Evolutionary conservation across 192 early-diverging fungal genomes (phyloP).

Genomic region (Neocallimastix lanati): DNA sequence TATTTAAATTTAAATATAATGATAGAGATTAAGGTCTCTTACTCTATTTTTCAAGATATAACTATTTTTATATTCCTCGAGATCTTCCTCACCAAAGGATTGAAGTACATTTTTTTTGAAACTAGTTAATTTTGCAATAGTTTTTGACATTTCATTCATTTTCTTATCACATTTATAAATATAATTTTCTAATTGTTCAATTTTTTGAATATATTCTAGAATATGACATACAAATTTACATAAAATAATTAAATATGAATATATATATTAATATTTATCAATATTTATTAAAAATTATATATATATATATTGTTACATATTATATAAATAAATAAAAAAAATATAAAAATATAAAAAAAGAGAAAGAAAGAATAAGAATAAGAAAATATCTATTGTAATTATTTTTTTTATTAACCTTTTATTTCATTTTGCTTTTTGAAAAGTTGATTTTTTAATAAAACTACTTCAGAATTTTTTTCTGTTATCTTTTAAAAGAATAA

Average conservation of each 20-base stretch:
- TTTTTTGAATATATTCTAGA: not conserved
- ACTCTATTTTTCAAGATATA: not conserved
- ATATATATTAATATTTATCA: too few relatives aligned
- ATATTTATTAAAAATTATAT: too few relatives aligned
- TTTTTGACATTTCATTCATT: not conserved
- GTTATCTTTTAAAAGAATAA: not conserved
- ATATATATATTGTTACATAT: too few relatives aligned
- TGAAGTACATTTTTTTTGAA: not conserved
- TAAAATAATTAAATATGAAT: too few relatives aligned
- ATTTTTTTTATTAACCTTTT: not conserved
- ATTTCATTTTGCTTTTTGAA: not conserved
- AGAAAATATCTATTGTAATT: too few relatives aligned
- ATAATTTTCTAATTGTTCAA: not conserved
- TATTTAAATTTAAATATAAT: too few relatives aligned
- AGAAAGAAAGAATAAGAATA: too few relatives aligned
- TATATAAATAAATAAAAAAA: too few relatives aligned
- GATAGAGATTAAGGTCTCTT: too few relatives aligned
- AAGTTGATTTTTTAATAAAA: not conserved
- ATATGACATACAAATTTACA: too few relatives aligned
- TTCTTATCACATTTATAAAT: not conserved
- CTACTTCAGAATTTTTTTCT: not conserved
- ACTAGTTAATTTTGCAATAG: not conserved
- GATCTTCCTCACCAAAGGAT: not conserved
- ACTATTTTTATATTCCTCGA: not conserved
- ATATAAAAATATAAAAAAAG: too few relatives aligned